A percentile compares a stretch with the other conserved stretches of the same genome.
phyloP scores from a whole-genome alignment of 1,284 basidiomycete genomes.

The Cutaneotrichosporon sp. region DNA sequence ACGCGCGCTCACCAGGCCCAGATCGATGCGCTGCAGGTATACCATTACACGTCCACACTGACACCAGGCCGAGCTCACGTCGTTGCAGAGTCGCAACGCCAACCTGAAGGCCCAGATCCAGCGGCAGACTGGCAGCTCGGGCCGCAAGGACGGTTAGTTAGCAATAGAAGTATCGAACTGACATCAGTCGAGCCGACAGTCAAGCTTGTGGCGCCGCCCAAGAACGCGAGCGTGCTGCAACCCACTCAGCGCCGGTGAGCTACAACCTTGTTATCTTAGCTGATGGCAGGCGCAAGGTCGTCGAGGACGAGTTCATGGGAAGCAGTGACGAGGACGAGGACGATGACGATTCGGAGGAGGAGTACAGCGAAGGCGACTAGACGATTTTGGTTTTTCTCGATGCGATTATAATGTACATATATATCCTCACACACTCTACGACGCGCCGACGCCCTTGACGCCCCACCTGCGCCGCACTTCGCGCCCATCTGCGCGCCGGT shows the following conservation, averaged over 20 bases:
- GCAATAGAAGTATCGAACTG: not conserved
- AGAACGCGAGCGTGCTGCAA: slow-evolving; percentile 21
- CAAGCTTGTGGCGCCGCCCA: slow-evolving; percentile 18
- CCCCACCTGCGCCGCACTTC: slow-evolving; percentile 26
- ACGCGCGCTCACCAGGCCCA: not conserved
- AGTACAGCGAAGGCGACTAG: slow-evolving; percentile 15
- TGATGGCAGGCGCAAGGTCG: slow-evolving; percentile 20
- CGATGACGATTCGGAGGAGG: slow-evolving; percentile 14
- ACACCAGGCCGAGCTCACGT: slow-evolving; percentile 17
- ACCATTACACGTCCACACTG: not conserved
- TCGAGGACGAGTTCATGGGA: slow-evolving; percentile 23
- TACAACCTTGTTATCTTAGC: not conserved
- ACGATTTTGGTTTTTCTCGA: not conserved
- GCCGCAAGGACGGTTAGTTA: slow-evolving; percentile 14
- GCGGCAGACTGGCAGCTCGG: slow-evolving; percentile 11
- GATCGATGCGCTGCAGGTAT: not conserved
- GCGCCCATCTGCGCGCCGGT: slow-evolving; percentile 26
- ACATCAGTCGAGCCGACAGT: slow-evolving; percentile 8
- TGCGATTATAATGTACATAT: slow-evolving; percentile 7
- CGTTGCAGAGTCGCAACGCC: slow-evolving; percentile 10
- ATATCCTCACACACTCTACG: not conserved
- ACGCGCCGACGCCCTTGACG: slow-evolving; percentile 24
- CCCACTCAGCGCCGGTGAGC: slow-evolving; percentile 23
- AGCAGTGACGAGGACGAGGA: slow-evolving; percentile 20
- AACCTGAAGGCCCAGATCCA: slow-evolving; percentile 12